These are phyloP conservation scores for Trametes pubescens DNA, from an alignment of 1,284 basidiomycete genomes.

Conservation along the genomic window DNA sequence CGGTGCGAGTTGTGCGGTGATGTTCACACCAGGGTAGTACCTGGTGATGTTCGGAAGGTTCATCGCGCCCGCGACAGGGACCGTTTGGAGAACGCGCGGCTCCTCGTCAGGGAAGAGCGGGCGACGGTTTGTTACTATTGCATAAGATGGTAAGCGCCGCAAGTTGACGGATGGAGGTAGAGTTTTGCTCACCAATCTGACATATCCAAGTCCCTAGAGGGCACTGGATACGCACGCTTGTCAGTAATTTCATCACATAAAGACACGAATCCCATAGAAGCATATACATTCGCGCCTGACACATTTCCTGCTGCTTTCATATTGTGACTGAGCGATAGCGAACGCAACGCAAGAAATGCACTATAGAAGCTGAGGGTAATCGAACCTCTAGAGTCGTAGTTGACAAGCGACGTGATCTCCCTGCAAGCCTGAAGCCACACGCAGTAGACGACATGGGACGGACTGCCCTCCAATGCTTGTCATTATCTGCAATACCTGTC, in stretches of 20 bases:
- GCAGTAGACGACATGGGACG: too few species aligned
- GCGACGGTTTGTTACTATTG: slow-evolving; percentile 45
- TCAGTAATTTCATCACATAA: slow-evolving; percentile 4
- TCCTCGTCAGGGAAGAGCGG: slow-evolving; percentile 49
- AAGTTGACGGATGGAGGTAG: neutral
- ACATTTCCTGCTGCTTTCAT: too few species aligned
- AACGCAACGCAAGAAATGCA: too few species aligned
- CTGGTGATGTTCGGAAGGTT: slow-evolving; percentile 25
- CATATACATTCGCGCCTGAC: neutral
- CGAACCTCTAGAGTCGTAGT: too few species aligned
- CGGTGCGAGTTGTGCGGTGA: slow-evolving; percentile 35
- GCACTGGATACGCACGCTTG: slow-evolving; percentile 43
- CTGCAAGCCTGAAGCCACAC: too few species aligned
- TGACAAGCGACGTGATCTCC: too few species aligned
- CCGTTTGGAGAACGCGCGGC: slow-evolving; percentile 48
- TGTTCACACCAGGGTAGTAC: slow-evolving; percentile 36
- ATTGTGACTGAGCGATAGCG: too few species aligned
- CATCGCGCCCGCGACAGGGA: slow-evolving; percentile 49
- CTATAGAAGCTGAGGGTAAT: too few species aligned
- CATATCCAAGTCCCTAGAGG: slow-evolving; percentile 48
- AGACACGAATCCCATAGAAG: neutral
- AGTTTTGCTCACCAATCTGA: slow-evolving; percentile 40
- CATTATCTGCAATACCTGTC: too few species aligned
- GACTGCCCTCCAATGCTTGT: too few species aligned
- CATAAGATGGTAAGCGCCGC: neutral